These are phyloP conservation scores for Cylindrotheca closterium DNA, from an alignment of 108 stramenopile species.

Conservation along the genomic window DNA sequence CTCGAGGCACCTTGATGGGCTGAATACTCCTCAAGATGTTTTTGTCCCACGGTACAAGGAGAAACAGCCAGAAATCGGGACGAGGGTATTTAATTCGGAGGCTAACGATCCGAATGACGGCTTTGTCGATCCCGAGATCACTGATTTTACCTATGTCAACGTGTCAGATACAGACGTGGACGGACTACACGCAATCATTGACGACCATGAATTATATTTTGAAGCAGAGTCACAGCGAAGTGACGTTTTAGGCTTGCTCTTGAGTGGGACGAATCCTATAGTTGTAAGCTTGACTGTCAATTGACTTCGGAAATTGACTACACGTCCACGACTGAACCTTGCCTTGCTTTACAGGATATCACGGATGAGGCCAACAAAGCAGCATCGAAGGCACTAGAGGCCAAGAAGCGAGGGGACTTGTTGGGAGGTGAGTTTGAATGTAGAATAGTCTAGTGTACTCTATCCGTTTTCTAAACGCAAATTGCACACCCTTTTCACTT, in stretches of 20 bases:
- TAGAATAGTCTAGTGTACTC: too few species aligned
- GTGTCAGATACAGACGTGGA: slow-evolving; percentile 35
- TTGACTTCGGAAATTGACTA: neutral
- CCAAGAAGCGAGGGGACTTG: slow-evolving; percentile 41
- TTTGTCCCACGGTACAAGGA: slow-evolving; percentile 16
- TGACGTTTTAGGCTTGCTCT: slow-evolving; percentile 31
- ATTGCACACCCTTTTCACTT: slow-evolving; percentile 4
- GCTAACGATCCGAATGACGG: neutral
- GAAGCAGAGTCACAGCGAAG: slow-evolving; percentile 12
- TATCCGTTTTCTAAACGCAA: too few species aligned
- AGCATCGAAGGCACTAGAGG: slow-evolving; percentile 28
- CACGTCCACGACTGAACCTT: too few species aligned
- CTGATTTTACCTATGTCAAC: slow-evolving; percentile 57
- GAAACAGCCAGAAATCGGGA: slow-evolving; percentile 5
- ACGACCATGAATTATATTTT: slow-evolving; percentile 13
- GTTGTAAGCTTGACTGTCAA: slow-evolving; percentile 14
- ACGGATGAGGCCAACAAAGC: slow-evolving; percentile 32
- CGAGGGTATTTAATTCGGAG: neutral
- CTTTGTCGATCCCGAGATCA: slow-evolving; percentile 21
- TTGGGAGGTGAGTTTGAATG: neutral
- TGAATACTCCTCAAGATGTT: slow-evolving; percentile 33
- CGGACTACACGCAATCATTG: slow-evolving; percentile 25
- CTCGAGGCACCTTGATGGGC: slow-evolving; percentile 7
- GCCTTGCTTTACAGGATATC: slow-evolving; percentile 13
- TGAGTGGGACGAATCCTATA: slow-evolving; percentile 30